These are phyloP conservation scores for Calonectria hawksworthii DNA, from an alignment of 2,329 filamentous ascomycete genomes.

Conservation along the genomic window DNA sequence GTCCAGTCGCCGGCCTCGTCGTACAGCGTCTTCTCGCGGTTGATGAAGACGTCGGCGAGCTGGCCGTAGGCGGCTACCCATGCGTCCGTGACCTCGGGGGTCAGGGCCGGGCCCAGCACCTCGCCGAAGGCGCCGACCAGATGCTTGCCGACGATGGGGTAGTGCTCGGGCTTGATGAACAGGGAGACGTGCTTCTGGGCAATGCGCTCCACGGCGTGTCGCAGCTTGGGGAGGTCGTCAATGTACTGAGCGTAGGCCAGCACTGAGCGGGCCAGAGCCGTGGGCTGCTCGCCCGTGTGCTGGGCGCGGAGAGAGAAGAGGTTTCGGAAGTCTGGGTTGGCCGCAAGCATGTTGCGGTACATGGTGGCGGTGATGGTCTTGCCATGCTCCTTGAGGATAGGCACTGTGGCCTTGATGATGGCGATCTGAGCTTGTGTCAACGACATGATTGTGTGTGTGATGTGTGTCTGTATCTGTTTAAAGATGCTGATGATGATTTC, in stretches of 20 bases:
- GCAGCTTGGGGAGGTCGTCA: conserved; percentile 74
- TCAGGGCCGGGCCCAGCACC: conserved; percentile 77
- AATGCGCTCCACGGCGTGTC: conserved; percentile 74
- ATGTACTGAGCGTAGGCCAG: conserved; percentile 81
- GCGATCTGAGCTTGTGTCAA: conserved; percentile 75
- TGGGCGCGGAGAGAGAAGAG: conserved; percentile 82
- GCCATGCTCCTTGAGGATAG: conserved; percentile 78
- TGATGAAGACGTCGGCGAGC: conserved; percentile 79
- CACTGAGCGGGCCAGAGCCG: conserved; percentile 78
- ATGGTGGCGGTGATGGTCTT: conserved; percentile 78
- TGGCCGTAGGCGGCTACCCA: conserved; percentile 81
- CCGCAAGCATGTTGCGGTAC: conserved; percentile 77
- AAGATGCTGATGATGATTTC: conserved; percentile 14
- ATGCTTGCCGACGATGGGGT: conserved; percentile 77
- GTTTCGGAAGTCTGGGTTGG: conserved; percentile 75
- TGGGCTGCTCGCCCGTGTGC: conserved; percentile 75
- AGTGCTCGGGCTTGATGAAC: conserved; percentile 78
- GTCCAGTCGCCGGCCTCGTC: conserved; percentile 60
- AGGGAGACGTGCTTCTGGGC: conserved; percentile 83
- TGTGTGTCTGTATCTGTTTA: background rate
- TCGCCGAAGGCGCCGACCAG: conserved; percentile 77
- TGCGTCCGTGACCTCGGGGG: conserved; percentile 75
- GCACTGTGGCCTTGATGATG: conserved; percentile 83
- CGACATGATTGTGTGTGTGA: conserved; percentile 52
- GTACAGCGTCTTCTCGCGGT: conserved; percentile 73